Base-by-base conservation (phyloP, 164 flowering plant species). In the Sextonia rubra region DNA sequence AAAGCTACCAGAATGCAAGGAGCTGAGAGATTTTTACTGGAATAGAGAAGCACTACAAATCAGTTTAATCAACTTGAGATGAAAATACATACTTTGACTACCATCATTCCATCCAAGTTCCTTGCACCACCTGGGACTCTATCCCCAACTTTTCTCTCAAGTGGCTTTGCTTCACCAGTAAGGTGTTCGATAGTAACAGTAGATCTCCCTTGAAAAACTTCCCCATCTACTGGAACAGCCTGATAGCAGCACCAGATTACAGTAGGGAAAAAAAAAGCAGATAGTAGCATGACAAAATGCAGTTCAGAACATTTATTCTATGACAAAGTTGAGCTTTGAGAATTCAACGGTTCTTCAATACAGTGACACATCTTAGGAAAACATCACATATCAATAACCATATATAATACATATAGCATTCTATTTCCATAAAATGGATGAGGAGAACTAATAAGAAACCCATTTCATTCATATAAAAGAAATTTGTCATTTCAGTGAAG, bases 81-180 rank as follows among this genome's bases (percentile, higher is more conserved):
- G 58, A 7, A 17, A 30, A 63, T 23, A 56, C 60, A 75, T 81
- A 95, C 99, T 95, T 90, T 95, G 37, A 95, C 89, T 74, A 95
- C 84, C 85, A 95, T 84, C 91, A 94, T 88, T 52, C 99, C 99
- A 83, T 93, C 98, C 86, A 90, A 81, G 80, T 91, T 95, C 79
- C 97, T 85, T 49, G 99, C 99, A 69, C 99, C 99, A 60, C 99
- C 98, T 73, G 99, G 99, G 83, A 95, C 83, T 72, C 83, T 83
- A 79, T 95, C 97, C 69, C 97, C 98, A 74, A 81, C 86, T 75
- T 83, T 88, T 56, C 81, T 86, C 70, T 90, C 97, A 37, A 90
- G 22, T n/a, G 99, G 99, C 79, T 90, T 95, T 71, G 92, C 87
- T 85, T 95, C 99, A 22, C 98, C 98, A 67, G 99, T 95, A 79